Conservation (phyloP, 768 basidiomycete species). For the Hypholoma sublateritium region DNA sequence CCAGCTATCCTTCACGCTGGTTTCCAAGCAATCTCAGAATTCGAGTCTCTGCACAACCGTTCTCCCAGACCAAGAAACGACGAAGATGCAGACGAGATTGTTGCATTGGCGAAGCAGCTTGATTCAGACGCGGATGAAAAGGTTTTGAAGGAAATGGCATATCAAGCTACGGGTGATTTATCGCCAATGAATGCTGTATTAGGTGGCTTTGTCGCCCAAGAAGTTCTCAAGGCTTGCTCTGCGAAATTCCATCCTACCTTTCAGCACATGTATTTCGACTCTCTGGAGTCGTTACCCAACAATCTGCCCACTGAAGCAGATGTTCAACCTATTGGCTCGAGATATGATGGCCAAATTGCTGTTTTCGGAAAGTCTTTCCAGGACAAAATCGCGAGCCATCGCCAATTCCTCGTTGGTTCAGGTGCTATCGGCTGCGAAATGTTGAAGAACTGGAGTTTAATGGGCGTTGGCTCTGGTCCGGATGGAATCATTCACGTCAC, state of each 20-base stretch:
- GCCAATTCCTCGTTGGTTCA: slow-evolving; percentile 97
- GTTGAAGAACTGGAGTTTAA: slow-evolving; percentile 99
- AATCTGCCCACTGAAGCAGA: slow-evolving; percentile 78
- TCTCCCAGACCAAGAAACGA: slow-evolving; percentile 82
- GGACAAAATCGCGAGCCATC: slow-evolving; percentile 82
- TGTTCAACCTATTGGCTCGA: slow-evolving; percentile 74
- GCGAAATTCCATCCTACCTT: slow-evolving; percentile 98
- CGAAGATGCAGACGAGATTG: slow-evolving; percentile 72
- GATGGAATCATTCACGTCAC: slow-evolving; percentile 89
- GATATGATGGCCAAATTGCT: slow-evolving; percentile 94
- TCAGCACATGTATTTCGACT: slow-evolving; percentile 96
- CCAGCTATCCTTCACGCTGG: slow-evolving; percentile 88
- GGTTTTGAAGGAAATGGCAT: slow-evolving; percentile 79
- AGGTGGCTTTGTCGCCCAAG: slow-evolving; percentile 97
- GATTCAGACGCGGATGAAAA: slow-evolving; percentile 79
- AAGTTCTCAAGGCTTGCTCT: slow-evolving; percentile 94
- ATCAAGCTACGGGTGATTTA: slow-evolving; percentile 88
- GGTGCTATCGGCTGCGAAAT: slow-evolving; percentile 99
- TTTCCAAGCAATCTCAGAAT: slow-evolving; percentile 91
- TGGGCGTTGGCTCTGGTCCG: slow-evolving; percentile 84
- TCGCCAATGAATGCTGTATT: slow-evolving; percentile 91
- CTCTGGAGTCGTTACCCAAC: slow-evolving; percentile 88
- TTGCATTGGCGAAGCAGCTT: slow-evolving; percentile 77
- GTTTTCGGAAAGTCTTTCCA: slow-evolving; percentile 96
- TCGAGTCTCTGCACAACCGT: slow-evolving; percentile 59